phyloP scores from a whole-genome alignment of 202 grass and related monocot genomes.

The Dendrocalamus latiflorus region DNA sequence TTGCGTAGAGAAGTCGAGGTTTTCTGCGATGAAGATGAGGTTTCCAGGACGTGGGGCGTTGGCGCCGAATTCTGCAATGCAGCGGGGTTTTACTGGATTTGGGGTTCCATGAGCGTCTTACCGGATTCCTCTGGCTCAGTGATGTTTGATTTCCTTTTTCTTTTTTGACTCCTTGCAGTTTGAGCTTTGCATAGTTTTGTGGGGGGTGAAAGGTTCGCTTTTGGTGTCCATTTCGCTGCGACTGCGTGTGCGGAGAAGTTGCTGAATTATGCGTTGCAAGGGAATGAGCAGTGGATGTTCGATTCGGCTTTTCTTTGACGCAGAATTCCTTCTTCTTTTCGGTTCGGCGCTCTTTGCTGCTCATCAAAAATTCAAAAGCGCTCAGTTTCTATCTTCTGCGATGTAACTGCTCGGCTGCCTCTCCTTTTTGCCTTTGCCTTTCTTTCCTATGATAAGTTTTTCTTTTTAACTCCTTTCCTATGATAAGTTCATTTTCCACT shows the following conservation, averaged over 20 bases:
- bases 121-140: neutral
- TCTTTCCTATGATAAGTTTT: neutral
- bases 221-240: neutral
- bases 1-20: neutral
- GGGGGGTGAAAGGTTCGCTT: neutral
- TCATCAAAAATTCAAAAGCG: slow-evolving; percentile 19
- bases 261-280: neutral
- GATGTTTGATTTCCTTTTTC: neutral
- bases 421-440: neutral
- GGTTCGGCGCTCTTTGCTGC: neutral
- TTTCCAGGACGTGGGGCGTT: neutral
- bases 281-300: neutral
- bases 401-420: slow-evolving; percentile 18
- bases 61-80: slow-evolving; percentile 32
- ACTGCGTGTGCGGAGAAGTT: neutral
- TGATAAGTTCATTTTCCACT: slow-evolving; percentile 5
- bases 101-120: neutral
- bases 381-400: slow-evolving; percentile 3
- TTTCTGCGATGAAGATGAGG: neutral
- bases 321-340: neutral
- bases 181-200: neutral
- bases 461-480: neutral
- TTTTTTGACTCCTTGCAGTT: neutral
- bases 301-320: neutral
- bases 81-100: neutral